Base-by-base conservation (phyloP, 176 grass and related monocot genomes). In the Hordeum vulgare region DNA sequence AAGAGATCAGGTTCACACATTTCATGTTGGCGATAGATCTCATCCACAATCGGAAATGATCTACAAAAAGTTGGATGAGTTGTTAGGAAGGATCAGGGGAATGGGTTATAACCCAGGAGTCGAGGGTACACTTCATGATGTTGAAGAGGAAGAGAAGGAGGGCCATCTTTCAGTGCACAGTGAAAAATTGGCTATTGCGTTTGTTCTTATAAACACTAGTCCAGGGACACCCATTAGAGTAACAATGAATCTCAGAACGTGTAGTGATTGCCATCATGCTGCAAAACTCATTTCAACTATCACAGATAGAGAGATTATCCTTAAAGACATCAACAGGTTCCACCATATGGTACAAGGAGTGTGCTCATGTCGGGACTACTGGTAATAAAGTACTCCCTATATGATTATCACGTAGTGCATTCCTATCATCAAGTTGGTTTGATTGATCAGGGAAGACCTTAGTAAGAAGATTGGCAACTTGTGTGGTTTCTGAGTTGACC, bases 71-170 rank as follows among this genome's bases (percentile, higher is more conserved):
- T 68, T 97, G 49, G 81, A 81, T 64, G 84, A 83, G 62, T 60
- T 94, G 66, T 89, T 94, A 73, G 13, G 54, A 79, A 94, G 56
- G 51, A 91, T 97, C 57, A 97, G 88, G 88, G 89, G 84, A 75
- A 87, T 94, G 31, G 94, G 91, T 29, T 97, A 91, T 74, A 88
- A 76, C 59, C 84, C 86, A 83, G 89, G 88, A 33, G 85, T 90
- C 14, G 88, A 83, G 17, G 71, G 69, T 80, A 86, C 91, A 67
- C 86, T 94, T 73, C 94, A 97, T 87, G 94, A 97, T 84, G 84
- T 97, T 67, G 94, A 97, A 69, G 91, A 96, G 79, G 94, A 97
- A 90, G 94, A 94, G 60, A 97, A 84, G 64, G 94, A 86, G 33
- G 73, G 81, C 5, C 94, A 97, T 83, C 91, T 97, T 83, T 94